Base-by-base conservation (phyloP, 192 early-diverging fungal species). In the Powellomyces hirtus region DNA sequence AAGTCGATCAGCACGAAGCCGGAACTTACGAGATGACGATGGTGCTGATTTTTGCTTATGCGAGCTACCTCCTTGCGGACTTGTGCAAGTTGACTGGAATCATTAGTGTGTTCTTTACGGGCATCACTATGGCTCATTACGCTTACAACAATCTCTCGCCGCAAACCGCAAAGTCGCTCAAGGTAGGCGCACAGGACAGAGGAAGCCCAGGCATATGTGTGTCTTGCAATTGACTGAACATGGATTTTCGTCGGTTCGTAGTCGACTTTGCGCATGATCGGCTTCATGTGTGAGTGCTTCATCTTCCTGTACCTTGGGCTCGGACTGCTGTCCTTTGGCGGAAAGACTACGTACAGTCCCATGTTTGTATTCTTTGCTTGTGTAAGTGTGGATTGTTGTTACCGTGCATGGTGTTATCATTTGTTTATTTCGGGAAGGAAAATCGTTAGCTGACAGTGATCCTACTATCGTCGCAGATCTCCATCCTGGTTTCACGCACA, bases 251-350 rank as follows among this genome's bases (percentile, higher is more conserved):
- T n/a, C n/a, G 2, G 53, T 29, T 62, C 38, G 14, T 22, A 84
- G 83, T 71, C 79, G 16, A 79, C 78, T 18, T 59, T 86, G 50
- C 70, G 82, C 20, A 63, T 86, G 45, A 62, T 86, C 42, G 70
- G 74, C 4, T 73, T 77, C 59, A 66, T 83, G 52, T 85, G 78
- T 69, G 85, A 86, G 59, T 63, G 71, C 37, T 85, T 86, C 59
- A 83, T 86, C 36, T 86, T 86, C 72, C 71, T 86, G 64, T 86
- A 86, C 69, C 69, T 86, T 27, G 85, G 85, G 13, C 74, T 85
- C 14, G 85, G 85, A 0, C 76, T 86, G 22, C 65, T 86, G 27
- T 82, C 83, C 20, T 86, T 86, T 61, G 81, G 80, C 3, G 51
- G 42, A 1, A 60, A 78, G 40, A 79, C 79, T 14, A 53, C 50